Conservation (phyloP, 225 moss, liverwort and hornwort species). For the Antitrichia curtipendula region DNA sequence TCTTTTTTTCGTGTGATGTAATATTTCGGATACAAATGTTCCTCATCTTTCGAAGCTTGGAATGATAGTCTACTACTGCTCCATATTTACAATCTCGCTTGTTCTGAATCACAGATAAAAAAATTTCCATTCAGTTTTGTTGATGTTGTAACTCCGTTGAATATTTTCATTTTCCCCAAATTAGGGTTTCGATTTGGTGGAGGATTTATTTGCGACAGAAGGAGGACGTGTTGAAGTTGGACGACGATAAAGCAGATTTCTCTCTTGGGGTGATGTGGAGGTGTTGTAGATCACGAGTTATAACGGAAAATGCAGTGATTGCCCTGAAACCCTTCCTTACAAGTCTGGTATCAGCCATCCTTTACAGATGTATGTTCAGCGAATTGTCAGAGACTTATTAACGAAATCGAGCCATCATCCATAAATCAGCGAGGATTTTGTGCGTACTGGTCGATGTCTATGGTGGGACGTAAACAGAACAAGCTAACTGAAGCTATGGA, state of each 20-base stretch:
- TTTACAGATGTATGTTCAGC: not conserved
- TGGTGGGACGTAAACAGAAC: not conserved
- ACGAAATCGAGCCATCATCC: not conserved
- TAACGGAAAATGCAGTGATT: conserved; percentile 61
- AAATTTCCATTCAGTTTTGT: not conserved
- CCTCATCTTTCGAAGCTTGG: not conserved
- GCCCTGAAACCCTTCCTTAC: conserved; percentile 53
- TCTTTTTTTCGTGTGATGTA: not conserved
- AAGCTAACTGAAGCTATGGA: not conserved
- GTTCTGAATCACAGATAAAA: not conserved
- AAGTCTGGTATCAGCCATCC: conserved; percentile 61
- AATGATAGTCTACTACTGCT: not conserved
- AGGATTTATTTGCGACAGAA: not conserved
- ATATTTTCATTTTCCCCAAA: not conserved
- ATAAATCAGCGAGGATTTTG: not conserved
- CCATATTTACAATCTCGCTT: not conserved
- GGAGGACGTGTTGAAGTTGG: not conserved
- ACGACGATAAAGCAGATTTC: not conserved
- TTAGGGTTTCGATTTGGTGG: not conserved
- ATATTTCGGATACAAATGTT: not conserved
- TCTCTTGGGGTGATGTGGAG: not conserved
- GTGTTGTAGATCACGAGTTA: conserved; percentile 37
- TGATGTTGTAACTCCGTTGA: not conserved
- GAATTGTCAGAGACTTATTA: not conserved
- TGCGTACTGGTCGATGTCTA: not conserved